Base-by-base conservation (phyloP, 2,329 filamentous ascomycete genomes). In the Ophiostoma novo-ulmi region DNA sequence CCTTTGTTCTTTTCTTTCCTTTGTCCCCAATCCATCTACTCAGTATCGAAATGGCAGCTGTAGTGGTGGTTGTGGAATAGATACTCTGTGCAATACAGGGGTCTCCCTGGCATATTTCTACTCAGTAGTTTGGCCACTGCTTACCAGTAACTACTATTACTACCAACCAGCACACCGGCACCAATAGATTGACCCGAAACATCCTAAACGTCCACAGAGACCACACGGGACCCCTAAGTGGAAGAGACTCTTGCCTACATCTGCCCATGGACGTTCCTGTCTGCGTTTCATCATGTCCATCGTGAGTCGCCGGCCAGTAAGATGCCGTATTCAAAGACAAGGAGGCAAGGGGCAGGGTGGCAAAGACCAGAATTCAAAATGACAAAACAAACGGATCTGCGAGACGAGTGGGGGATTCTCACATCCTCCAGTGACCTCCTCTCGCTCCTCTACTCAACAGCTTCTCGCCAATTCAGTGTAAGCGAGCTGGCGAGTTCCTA, bases 191-290 rank as follows among this genome's bases (percentile, higher is more conserved):
- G 17, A 20, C 63, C 31, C 61, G 61, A 64, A 64, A 64, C 61
- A 64, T 48, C 17, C 58, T 7, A 63, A 61, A 35, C 58, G 14
- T 39, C 36, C n/a, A 20, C 63, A 39, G 3, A n/a, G 63, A 20
- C 63, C 63, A 65, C 63, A 65, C 63, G n/a, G 41, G 36, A 39
- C 63, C 63, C 63, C 35, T 63, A 14, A 14, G 14, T 35, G 58
- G 48, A 17, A 55, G 48, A 1, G 41, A 14, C 41, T 31, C 26
- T 44, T 11, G 41, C 17, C 41, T 44, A 17, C 41, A n/a, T 48
- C 44, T 48, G 52, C 36, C 26, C 26, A 63, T 63, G 22, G 26
- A 63, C 26, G 26, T 63, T 63, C 63, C n/a, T 65, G 35, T 65
- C 63, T 39, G 63, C 36, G 63, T 65, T 65, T 65, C 63, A 65